Evolutionary conservation across 2,329 filamentous ascomycete genomes (phyloP).

Genomic region (Polychaeton citri): DNA sequence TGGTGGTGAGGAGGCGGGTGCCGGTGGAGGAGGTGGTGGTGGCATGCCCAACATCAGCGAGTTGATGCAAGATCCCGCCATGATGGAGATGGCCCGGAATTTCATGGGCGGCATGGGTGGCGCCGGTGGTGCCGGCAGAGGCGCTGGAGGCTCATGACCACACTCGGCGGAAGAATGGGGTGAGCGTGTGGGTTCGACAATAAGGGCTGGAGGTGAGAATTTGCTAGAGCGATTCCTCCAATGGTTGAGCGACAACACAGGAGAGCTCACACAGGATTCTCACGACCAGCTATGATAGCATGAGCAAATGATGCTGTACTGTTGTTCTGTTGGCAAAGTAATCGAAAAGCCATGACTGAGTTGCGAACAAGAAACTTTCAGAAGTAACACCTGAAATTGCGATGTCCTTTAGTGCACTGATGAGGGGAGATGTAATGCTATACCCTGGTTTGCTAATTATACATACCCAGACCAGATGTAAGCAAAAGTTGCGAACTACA

Average conservation of each 20-base stretch:
- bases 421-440: too few species aligned
- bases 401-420: too few species aligned
- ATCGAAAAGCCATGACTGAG: too few species aligned
- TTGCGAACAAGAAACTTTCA: too few species aligned
- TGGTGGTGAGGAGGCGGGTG: constrained; percentile 18
- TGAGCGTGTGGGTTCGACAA: not conserved
- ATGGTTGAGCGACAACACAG: not conserved
- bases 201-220: not conserved
- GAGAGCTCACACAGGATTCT: not conserved
- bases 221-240: not conserved
- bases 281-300: not conserved
- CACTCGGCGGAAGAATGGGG: not conserved
- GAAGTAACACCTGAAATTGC: too few species aligned
- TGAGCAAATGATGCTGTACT: too few species aligned
- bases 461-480: too few species aligned
- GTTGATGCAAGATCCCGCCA: constrained; percentile 83
- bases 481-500: too few species aligned
- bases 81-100: constrained; percentile 75
- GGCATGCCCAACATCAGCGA: constrained; percentile 79
- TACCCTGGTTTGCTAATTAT: too few species aligned
- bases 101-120: constrained; percentile 51
- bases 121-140: constrained; percentile 10
- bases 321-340: too few species aligned
- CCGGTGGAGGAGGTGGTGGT: constrained; percentile 39
- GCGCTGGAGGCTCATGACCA: not conserved